Evolutionary conservation across 257 asterid species (phyloP), one percentile per base, ranked within the genome.

Genomic region (Ocimum tenuiflorum): DNA sequence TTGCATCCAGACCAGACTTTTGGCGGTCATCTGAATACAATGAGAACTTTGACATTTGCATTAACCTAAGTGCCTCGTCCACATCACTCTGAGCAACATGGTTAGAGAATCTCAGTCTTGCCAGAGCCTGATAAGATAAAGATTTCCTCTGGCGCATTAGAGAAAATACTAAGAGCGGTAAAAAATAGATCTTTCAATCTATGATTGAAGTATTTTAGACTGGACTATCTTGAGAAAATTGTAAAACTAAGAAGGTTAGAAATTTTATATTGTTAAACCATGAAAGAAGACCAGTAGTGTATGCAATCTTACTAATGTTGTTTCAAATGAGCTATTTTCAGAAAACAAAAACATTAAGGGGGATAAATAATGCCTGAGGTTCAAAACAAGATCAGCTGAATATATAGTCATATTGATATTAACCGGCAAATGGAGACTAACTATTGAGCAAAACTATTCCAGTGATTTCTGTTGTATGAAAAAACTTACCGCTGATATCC

Each of bases 1-100:
- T 90, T 58, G 99, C 92, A 73, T 94, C 99, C 70, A 94, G 77
- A 27, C 99, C 97, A 29, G 97, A 86, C 72, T 39, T 82, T 69
- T 88, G 95, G 35, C 95, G 89, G 60, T 94, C 99, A 15, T 94
- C 99, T 7, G 97, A 90, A 69, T 94, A 90, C 86, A 94, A 68
- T 66, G 99, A 90, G 82, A 90, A 94, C 83, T 94, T 90, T 0
- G 99, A 94, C 99, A 94, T 94, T 77, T 94, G 99, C 95, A 90
- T 90, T 76, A 94, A 79, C 60, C 99, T 83, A 52, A 94, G 97
- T 24, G 97, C 95, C 91, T 94, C 99, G 6, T 94, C 99, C 56
- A 94, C 96, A 65, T 94, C 99, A 79, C 99, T 94, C 82, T 94
- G 99, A 53, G 85, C 87, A 74, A 88, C 92, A 31, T 53, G 24